phyloP scores from a whole-genome alignment of 208 protist genomes.

The Trypanosomatidae sp. region DNA sequence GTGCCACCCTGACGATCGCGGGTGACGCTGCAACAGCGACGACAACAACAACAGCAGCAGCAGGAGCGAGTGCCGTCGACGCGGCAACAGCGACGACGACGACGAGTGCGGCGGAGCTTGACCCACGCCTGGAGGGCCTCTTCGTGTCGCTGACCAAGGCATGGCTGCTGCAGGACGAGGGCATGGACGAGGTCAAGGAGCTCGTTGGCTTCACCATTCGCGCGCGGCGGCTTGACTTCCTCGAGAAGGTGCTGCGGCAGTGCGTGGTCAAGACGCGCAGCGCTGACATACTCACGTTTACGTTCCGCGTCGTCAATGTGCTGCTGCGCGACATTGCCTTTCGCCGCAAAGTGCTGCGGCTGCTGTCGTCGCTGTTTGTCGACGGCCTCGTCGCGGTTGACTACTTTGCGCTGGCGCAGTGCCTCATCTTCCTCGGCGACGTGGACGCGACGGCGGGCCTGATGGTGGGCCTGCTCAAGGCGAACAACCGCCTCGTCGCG shows the following conservation, averaged over 20 bases:
- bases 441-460: conserved; percentile 52
- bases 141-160: conserved; percentile 62
- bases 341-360: conserved; percentile 70
- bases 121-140: conserved; percentile 71
- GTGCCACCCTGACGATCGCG: no score
- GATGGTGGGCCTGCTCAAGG: conserved; percentile 68
- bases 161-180: conserved; percentile 68
- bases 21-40: no score
- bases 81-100: no score
- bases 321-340: conserved; percentile 75
- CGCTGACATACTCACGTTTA: conserved; percentile 86
- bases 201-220: conserved; percentile 84
- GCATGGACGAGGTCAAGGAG: conserved; percentile 52
- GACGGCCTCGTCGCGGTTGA: conserved; percentile 51
- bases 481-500: conserved; percentile 30
- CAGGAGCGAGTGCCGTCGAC: conserved; percentile 6
- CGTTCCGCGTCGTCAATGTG: conserved; percentile 77
- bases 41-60: conserved; percentile 50
- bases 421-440: conserved; percentile 93
- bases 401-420: conserved; percentile 89
- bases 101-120: conserved; percentile 27
- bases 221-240: conserved; percentile 70
- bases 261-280: conserved; percentile 41
- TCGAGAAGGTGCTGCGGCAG: conserved; percentile 69
- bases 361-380: conserved; percentile 84